A percentile compares a stretch with the other conserved stretches of the same genome.
Evolutionary conservation across 1,284 basidiomycete species (phyloP).

Genomic region (Microbotryum saponariae): DNA sequence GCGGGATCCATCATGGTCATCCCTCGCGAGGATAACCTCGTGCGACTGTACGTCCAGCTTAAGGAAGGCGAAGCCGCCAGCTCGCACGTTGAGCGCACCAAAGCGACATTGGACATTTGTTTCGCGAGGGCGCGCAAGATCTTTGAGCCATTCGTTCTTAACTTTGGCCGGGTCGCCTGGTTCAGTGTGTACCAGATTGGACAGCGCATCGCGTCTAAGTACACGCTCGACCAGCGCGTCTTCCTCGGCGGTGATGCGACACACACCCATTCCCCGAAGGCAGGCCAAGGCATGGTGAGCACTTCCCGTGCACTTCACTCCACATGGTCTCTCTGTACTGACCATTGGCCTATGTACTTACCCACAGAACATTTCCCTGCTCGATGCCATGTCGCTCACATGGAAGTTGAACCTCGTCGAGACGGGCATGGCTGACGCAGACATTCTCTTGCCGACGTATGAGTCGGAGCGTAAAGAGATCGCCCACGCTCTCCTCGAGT

Average conservation of each 20-base stretch:
- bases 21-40: constrained; percentile 36
- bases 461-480: constrained; percentile 42
- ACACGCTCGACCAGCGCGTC: constrained; percentile 38
- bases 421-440: constrained; percentile 42
- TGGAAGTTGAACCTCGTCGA: constrained; percentile 45
- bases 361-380: constrained; percentile 44
- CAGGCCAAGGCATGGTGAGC: constrained; percentile 36
- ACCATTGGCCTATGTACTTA: neutral
- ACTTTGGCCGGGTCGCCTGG: constrained; percentile 43
- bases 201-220: constrained; percentile 36
- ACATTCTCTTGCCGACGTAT: constrained; percentile 41
- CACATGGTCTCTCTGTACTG: neutral
- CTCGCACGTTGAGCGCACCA: constrained; percentile 30
- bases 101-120: constrained; percentile 41
- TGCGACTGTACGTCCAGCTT: constrained; percentile 38
- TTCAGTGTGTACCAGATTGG: constrained; percentile 42
- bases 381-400: constrained; percentile 43
- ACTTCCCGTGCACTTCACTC: neutral
- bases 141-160: constrained; percentile 42
- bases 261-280: constrained; percentile 45
- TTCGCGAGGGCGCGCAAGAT: constrained; percentile 42
- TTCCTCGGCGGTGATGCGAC: constrained; percentile 44
- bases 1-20: constrained; percentile 39
- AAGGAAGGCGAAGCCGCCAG: constrained; percentile 26
- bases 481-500: constrained; percentile 43